These are phyloP conservation scores for Clavulina sp. DNA, from an alignment of 768 basidiomycete species.

Conservation along the genomic window DNA sequence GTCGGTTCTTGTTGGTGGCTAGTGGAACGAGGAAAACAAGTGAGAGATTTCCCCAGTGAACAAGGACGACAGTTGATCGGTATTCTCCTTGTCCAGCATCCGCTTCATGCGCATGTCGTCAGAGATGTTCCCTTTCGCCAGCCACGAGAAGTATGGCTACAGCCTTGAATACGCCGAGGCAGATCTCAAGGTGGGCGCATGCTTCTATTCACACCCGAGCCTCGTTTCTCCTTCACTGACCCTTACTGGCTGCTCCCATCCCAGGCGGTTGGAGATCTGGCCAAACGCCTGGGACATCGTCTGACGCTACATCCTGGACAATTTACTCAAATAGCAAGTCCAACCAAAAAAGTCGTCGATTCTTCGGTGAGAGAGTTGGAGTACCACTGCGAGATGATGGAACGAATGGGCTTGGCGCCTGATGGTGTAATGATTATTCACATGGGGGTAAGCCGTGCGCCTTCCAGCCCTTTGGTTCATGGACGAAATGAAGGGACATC, in stretches of 20 bases:
- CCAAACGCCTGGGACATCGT: slow-evolving; percentile 53
- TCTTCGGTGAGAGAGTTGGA: slow-evolving; percentile 63
- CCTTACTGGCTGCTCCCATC: too few species aligned
- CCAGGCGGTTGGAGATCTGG: slow-evolving; percentile 40
- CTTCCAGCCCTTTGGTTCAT: neutral
- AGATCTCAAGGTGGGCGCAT: slow-evolving; percentile 25
- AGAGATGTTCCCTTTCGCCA: slow-evolving; percentile 87
- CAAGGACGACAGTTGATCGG: neutral
- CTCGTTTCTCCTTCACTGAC: too few species aligned
- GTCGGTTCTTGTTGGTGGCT: slow-evolving; percentile 4
- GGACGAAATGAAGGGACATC: slow-evolving; percentile 1
- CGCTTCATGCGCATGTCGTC: slow-evolving; percentile 80
- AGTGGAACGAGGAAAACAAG: slow-evolving; percentile 80
- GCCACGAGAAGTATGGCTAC: slow-evolving; percentile 67
- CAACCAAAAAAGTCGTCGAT: slow-evolving; percentile 52
- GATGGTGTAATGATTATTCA: slow-evolving; percentile 85
- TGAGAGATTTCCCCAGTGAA: slow-evolving; percentile 15
- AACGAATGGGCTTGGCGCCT: slow-evolving; percentile 61
- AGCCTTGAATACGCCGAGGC: slow-evolving; percentile 53
- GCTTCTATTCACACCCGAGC: neutral
- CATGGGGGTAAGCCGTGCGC: slow-evolving; percentile 22
- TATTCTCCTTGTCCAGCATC: slow-evolving; percentile 29
- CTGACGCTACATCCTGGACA: slow-evolving; percentile 79
- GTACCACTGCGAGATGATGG: slow-evolving; percentile 81
- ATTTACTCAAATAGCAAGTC: slow-evolving; percentile 49